Evolutionary conservation across 2,329 filamentous ascomycete species (phyloP).

Genomic region (Talaromyces sp.): DNA sequence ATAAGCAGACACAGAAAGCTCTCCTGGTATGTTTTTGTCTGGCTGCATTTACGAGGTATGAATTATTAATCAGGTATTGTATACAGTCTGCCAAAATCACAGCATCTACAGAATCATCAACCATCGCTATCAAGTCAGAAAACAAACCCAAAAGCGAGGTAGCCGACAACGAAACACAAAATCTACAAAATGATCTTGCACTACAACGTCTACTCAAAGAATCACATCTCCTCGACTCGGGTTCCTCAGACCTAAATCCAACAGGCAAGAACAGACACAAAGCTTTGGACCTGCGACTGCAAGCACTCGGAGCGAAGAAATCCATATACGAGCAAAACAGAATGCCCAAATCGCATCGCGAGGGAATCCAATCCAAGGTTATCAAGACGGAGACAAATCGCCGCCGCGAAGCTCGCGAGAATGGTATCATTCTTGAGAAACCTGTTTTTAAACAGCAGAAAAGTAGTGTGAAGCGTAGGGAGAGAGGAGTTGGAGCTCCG

Average conservation of each 20-base stretch:
- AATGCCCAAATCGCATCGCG: constrained; percentile 84
- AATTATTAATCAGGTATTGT: constrained; percentile 18
- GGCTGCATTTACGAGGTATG: not conserved
- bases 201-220: constrained; percentile 87
- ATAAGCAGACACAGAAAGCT: constrained; percentile 68
- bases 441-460: constrained; percentile 34
- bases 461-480: constrained; percentile 46
- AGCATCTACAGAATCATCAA: constrained; percentile 29
- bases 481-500: constrained; percentile 68
- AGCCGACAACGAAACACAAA: constrained; percentile 59
- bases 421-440: constrained; percentile 80
- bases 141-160: constrained; percentile 34
- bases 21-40: constrained; percentile 62
- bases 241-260: constrained; percentile 52
- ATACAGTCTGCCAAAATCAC: constrained; percentile 48
- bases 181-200: constrained; percentile 87
- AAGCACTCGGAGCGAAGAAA: constrained; percentile 71
- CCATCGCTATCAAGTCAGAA: constrained; percentile 20
- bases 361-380: constrained; percentile 73
- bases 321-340: constrained; percentile 71
- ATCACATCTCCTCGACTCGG: constrained; percentile 75
- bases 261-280: constrained; percentile 73
- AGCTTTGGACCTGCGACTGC: constrained; percentile 78
- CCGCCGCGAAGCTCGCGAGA: constrained; percentile 77
- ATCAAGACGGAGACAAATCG: constrained; percentile 65